These are phyloP conservation scores for Pleurotus sapidus DNA, from an alignment of 768 basidiomycete species.

Conservation along the genomic window DNA sequence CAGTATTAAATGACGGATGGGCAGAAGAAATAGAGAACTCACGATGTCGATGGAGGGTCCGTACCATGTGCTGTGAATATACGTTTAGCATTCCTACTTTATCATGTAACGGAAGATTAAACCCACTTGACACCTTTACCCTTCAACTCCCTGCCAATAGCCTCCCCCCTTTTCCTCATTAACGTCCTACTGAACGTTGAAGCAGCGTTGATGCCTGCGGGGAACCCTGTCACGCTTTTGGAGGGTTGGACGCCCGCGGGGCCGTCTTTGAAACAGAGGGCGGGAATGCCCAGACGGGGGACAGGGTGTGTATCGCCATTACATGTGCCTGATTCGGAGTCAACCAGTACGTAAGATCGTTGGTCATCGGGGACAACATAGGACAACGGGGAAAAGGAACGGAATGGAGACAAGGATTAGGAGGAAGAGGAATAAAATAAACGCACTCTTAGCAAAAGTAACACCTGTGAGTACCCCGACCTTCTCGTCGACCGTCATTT, in stretches of 20 bases:
- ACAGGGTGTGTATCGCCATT: neutral
- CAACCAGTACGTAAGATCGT: no score
- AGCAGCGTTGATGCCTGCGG: neutral
- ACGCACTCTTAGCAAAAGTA: neutral
- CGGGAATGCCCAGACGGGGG: neutral
- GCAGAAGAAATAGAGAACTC: neutral
- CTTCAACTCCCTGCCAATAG: slow-evolving; percentile 65
- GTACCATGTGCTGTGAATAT: neutral
- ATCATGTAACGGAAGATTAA: neutral
- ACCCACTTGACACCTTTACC: slow-evolving; percentile 55
- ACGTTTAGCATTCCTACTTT: neutral
- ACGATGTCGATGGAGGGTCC: neutral
- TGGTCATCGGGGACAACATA: no score
- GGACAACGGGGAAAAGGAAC: neutral
- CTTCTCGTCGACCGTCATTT: neutral
- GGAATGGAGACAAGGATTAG: neutral
- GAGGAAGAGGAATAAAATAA: neutral
- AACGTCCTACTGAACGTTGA: slow-evolving; percentile 49
- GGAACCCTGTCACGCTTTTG: neutral
- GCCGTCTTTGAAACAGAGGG: neutral
- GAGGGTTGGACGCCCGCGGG: neutral
- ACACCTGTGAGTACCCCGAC: neutral
- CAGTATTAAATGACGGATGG: neutral
- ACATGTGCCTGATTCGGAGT: neutral
- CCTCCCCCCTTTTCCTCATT: slow-evolving; percentile 59